Conservation (phyloP, 2,329 filamentous ascomycete species). For the Alternaria alternata region DNA sequence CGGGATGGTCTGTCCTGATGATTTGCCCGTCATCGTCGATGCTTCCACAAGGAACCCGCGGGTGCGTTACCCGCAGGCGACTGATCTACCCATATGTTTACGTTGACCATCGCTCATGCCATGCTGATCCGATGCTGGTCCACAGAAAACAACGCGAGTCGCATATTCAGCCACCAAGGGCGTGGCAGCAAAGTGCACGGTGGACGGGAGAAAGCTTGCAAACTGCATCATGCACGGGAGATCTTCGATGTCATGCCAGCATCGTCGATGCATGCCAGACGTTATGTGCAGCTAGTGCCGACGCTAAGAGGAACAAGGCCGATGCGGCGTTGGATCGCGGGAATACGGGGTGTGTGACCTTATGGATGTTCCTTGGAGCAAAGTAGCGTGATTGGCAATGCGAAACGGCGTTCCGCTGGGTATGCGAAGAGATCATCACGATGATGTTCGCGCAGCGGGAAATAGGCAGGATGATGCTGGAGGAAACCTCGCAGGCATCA, state of each 20-base stretch:
- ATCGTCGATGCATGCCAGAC: slow-evolving; percentile 16
- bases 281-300: background rate
- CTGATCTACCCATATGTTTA: background rate
- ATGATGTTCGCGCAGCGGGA: background rate
- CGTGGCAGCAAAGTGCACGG: background rate
- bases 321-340: background rate
- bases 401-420: background rate
- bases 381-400: background rate
- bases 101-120: background rate
- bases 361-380: background rate
- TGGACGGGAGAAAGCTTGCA: background rate
- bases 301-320: background rate
- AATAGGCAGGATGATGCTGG: background rate
- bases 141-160: background rate
- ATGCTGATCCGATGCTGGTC: slow-evolving; percentile 3
- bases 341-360: background rate
- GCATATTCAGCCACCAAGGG: background rate
- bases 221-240: slow-evolving; percentile 11
- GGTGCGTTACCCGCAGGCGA: background rate
- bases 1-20: background rate
- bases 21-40: slow-evolving; percentile 2
- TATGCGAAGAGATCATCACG: background rate
- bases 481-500: background rate
- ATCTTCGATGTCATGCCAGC: slow-evolving; percentile 16
- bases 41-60: background rate